Evolutionary conservation across 176 grass and related monocot species (phyloP), one percentile per base, ranked within the genome.

Genomic region (Eremochloa ophiuroides): DNA sequence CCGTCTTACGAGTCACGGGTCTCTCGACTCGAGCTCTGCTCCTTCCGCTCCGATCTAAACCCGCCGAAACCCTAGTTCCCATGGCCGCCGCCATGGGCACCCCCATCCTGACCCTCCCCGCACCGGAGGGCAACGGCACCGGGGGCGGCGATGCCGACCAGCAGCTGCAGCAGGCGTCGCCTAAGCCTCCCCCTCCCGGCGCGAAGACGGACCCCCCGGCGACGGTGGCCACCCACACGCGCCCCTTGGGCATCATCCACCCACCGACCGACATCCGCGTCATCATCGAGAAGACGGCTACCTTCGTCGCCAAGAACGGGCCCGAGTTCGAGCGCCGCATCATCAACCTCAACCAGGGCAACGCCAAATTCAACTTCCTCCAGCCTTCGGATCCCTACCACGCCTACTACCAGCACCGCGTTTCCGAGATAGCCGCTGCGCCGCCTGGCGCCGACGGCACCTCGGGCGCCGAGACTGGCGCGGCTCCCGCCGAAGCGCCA

Each of bases 281-380:
- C 4, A 95, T 99, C 30, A 91, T 99, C 26, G 91, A 99, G 83
- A 99, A 99, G 88, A 95, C 88, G 9, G 96, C 93, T 34, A 69
- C 83, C 77, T 95, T 95, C 76, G 96, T 99, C 42, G 87, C 96
- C 72, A 95, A 95, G 78, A 99, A 99, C 68, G 96, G 96, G 1
- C 90, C 93, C 7, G 87, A 95, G 53, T 94, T 97, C 70, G 88
- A 97, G 75, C 88, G 88, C 69, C 87, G 87, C 77, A 91, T 94
- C 82, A 72, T 99, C 46, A 70, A 82, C 8, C 76, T 68, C 81
- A 95, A 95, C 85, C 86, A 89, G 14, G 86, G 86, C 55, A 98
- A 98, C 65, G 88, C 93, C 41, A 95, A 99, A 55, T 99, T 99
- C 80, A 93, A 99, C 74, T 99, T 99, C 62, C 79, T 99, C 33